Base-by-base conservation (phyloP, 129 eudicot genomes). In the Lactuca saligna region DNA sequence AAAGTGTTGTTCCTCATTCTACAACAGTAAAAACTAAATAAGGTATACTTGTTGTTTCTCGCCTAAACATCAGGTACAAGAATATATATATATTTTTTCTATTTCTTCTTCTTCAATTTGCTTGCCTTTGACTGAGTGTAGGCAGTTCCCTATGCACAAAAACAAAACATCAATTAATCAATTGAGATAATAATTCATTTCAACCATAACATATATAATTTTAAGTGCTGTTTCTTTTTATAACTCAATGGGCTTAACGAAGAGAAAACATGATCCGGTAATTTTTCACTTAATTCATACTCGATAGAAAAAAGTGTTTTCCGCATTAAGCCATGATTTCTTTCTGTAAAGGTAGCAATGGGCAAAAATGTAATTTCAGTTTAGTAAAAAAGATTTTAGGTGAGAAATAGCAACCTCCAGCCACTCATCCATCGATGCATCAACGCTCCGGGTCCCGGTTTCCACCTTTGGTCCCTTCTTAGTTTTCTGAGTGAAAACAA, bases 361-460 rank as follows among this genome's bases (percentile, higher is more conserved):
- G 25, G 1, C 0, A 1, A 20, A 20, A 20, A 20, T 1, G 29
- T 25, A 25, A 25, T 25, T 25, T 25, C 29, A 25, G 29, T 25
- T 2, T 25, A 0, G 29, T 25, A 25, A 25, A 25, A 25, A 25
- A 35, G 38, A 35, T 46, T 57, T 67, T 34, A 58, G 29, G 74
- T 57, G 54, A 51, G 68, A 61, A 42, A 35, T 32, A 61, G 75
- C 49, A 51, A 76, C 99, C 99, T 93, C 74, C 78, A 93, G 77
- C 99, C 97, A 93, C 68, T 93, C 99, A 69, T 93, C 99, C 92
- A 78, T 82, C 3, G 99, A 93, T 54, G 88, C 84, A 81, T 93
- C 92, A 20, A 88, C 85, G 49, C 78, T 81, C 58, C 83, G 82
- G 33, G 99, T 93, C 71, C 99, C 99, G 50, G 91, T 92, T 76